Evolutionary conservation across 768 basidiomycete genomes (phyloP).

Genomic region (Leucocoprinus leucothites): DNA sequence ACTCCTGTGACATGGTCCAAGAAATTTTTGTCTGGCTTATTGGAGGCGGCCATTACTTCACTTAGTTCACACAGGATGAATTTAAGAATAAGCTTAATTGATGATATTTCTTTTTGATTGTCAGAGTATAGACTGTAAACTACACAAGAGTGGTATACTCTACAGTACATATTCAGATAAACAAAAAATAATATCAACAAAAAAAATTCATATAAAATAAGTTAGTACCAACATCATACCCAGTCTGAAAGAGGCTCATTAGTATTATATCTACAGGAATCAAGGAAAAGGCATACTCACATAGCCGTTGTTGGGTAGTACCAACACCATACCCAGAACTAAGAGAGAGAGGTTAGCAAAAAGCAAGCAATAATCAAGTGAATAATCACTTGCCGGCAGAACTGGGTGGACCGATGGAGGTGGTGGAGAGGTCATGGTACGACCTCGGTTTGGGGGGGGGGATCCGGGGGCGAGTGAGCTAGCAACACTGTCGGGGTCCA

Average conservation of each 20-base stretch:
- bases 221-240: slow-evolving; percentile 8
- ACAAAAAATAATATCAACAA: neutral
- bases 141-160: too few relatives aligned
- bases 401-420: slow-evolving; percentile 12
- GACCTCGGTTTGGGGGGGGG: neutral
- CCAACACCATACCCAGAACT: slow-evolving; percentile 7
- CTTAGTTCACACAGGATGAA: too few relatives aligned
- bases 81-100: neutral
- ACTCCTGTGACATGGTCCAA: neutral
- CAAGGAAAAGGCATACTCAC: neutral
- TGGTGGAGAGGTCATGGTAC: slow-evolving; percentile 11
- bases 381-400: slow-evolving; percentile 7
- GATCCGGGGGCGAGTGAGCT: neutral
- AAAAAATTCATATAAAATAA: neutral
- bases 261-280: neutral
- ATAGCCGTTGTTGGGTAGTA: neutral
- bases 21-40: neutral
- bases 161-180: too few relatives aligned
- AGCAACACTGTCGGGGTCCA: slow-evolving; percentile 6
- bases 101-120: neutral
- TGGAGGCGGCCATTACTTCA: neutral
- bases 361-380: neutral
- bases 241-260: neutral
- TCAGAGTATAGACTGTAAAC: too few relatives aligned
- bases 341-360: neutral